These are phyloP conservation scores for Lanmaoa pseudosensibilis DNA, from an alignment of 768 basidiomycete species.

Conservation along the genomic window DNA sequence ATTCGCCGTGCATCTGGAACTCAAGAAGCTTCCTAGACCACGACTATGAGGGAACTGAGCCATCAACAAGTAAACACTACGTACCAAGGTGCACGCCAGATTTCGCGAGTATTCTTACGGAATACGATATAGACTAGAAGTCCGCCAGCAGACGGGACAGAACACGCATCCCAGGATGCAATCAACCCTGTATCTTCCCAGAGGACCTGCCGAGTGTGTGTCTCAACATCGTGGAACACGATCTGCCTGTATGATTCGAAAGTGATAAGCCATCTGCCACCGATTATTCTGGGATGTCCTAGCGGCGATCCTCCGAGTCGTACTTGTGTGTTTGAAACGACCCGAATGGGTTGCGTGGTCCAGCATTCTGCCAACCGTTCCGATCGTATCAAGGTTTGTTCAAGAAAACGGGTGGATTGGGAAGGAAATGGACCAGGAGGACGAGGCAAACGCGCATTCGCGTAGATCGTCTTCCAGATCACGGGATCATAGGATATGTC, in stretches of 20 bases:
- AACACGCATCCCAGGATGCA: neutral
- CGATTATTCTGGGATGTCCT: conserved; percentile 2
- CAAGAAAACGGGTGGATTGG: conserved; percentile 7
- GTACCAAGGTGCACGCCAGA: neutral
- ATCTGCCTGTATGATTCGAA: conserved; percentile 1
- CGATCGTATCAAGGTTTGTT: conserved; percentile 1
- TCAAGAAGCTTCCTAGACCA: conserved; percentile 3
- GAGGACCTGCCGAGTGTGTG: neutral
- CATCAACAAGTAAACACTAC: neutral
- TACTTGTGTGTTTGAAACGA: neutral
- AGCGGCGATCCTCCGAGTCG: neutral
- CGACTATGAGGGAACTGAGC: neutral
- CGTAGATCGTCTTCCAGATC: conserved; percentile 11
- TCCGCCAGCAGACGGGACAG: neutral
- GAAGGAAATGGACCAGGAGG: conserved; percentile 9
- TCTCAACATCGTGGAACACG: neutral
- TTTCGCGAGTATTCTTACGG: neutral
- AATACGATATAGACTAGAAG: neutral
- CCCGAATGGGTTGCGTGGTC: conserved; percentile 7
- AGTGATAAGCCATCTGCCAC: conserved; percentile 7
- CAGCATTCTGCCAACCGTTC: conserved; percentile 6
- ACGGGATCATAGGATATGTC: neutral
- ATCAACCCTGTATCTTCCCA: conserved; percentile 1
- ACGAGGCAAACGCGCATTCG: neutral
- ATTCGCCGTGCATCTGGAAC: neutral